phyloP scores from a whole-genome alignment of 192 early-diverging fungal species.

The Coemansia sp. region DNA sequence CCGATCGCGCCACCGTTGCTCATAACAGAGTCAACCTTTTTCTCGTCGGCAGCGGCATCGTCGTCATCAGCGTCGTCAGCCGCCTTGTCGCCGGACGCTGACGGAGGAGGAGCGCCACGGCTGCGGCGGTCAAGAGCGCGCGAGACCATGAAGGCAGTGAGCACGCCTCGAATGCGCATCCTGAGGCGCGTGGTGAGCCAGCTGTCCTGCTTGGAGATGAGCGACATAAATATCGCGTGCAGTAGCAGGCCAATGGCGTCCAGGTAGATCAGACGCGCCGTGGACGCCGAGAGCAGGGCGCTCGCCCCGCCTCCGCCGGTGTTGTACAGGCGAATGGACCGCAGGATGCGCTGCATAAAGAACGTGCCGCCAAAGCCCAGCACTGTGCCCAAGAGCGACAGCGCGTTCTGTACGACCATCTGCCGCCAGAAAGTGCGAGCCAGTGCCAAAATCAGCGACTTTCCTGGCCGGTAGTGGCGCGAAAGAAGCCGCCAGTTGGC shows the following conservation, averaged over 20 bases:
- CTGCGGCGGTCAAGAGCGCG: conserved; percentile 64
- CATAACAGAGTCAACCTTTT: conserved; percentile 17
- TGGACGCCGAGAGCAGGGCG: not conserved
- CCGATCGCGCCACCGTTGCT: conserved; percentile 59
- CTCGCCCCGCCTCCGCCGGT: conserved; percentile 16
- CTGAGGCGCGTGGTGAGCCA: conserved; percentile 57
- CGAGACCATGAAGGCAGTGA: conserved; percentile 63
- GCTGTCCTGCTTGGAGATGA: conserved; percentile 54
- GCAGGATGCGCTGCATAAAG: conserved; percentile 56
- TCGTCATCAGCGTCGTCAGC: conserved; percentile 16
- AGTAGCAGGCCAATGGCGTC: conserved; percentile 61
- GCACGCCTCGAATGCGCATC: conserved; percentile 56
- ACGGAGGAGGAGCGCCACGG: conserved; percentile 21
- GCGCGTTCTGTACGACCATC: conserved; percentile 23
- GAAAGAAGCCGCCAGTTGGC: conserved; percentile 20
- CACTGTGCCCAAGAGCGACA: conserved; percentile 19
- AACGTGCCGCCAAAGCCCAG: conserved; percentile 53
- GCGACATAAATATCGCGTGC: conserved; percentile 21
- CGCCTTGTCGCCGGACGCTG: not conserved
- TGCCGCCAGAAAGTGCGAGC: conserved; percentile 31
- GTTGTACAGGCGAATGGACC: conserved; percentile 39
- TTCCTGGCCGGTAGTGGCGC: not conserved
- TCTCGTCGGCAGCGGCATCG: conserved; percentile 55
- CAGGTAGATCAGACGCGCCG: conserved; percentile 41
- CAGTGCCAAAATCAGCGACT: conserved; percentile 25